Evolutionary conservation across 371 early-diverging fungal species (phyloP).

Genomic region (Saksenaea vasiformis): DNA sequence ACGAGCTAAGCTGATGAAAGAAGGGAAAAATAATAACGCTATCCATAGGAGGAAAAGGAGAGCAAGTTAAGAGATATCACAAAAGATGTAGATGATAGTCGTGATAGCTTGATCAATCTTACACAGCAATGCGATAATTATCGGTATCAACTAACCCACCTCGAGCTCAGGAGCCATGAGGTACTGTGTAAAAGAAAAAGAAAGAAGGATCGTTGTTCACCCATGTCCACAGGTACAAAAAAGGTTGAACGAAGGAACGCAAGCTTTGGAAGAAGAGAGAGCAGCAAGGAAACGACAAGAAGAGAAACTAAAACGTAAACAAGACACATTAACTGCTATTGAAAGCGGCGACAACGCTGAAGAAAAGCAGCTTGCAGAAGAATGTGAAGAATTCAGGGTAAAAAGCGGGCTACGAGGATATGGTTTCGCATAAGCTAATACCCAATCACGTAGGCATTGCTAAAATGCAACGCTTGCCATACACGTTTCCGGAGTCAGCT

Average conservation of each 20-base stretch:
- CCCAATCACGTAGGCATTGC: slow-evolving; percentile 59
- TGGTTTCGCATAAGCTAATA: slow-evolving; percentile 4
- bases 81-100: slow-evolving; percentile 52
- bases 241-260: slow-evolving; percentile 59
- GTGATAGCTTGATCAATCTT: slow-evolving; percentile 42
- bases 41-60: slow-evolving; percentile 34
- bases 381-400: slow-evolving; percentile 46
- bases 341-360: slow-evolving; percentile 32
- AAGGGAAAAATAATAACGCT: not conserved
- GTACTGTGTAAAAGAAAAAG: slow-evolving; percentile 20
- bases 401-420: too few species aligned
- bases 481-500: slow-evolving; percentile 83
- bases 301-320: slow-evolving; percentile 57
- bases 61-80: slow-evolving; percentile 47
- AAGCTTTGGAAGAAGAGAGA: slow-evolving; percentile 58
- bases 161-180: slow-evolving; percentile 15
- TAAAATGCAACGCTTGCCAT: slow-evolving; percentile 90
- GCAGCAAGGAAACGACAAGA: slow-evolving; percentile 51
- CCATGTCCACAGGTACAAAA: slow-evolving; percentile 39
- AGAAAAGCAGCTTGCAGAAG: slow-evolving; percentile 35
- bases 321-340: slow-evolving; percentile 30
- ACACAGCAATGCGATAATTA: slow-evolving; percentile 36
- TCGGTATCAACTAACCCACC: slow-evolving; percentile 22
- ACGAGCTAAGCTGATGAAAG: slow-evolving; percentile 3
- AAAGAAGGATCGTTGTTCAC: slow-evolving; percentile 4